phyloP scores from a whole-genome alignment of 768 basidiomycete genomes.

The Floccularia luteovirens region DNA sequence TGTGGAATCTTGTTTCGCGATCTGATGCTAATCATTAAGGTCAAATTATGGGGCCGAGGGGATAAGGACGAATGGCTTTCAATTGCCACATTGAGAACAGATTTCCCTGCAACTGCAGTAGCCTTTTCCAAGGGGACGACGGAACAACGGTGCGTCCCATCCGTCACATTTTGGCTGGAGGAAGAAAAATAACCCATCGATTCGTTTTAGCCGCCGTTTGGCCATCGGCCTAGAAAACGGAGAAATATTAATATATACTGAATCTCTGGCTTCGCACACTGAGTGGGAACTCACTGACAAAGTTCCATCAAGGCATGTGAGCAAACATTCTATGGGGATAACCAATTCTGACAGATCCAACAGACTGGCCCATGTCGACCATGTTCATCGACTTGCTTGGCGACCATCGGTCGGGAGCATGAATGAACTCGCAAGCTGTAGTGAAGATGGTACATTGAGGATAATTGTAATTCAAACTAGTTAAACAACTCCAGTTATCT shows the following conservation, averaged over 20 bases:
- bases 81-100: slow-evolving; percentile 54
- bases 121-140: slow-evolving; percentile 35
- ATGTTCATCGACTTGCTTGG: slow-evolving; percentile 82
- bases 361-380: slow-evolving; percentile 70
- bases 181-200: too few species aligned
- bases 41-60: slow-evolving; percentile 69
- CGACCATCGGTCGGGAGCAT: slow-evolving; percentile 32
- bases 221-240: slow-evolving; percentile 87
- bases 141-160: slow-evolving; percentile 30
- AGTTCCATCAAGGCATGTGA: slow-evolving; percentile 44
- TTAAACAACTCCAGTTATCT: slow-evolving; percentile 34
- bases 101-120: slow-evolving; percentile 80
- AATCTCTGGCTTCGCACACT: slow-evolving; percentile 15
- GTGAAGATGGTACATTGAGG: slow-evolving; percentile 89
- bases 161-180: not conserved
- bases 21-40: slow-evolving; percentile 31
- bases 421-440: slow-evolving; percentile 72
- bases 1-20: not conserved
- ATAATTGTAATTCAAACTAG: slow-evolving; percentile 56
- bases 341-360: too few species aligned
- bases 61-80: slow-evolving; percentile 44
- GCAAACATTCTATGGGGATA: not conserved
- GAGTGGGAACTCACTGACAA: slow-evolving; percentile 41
- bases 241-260: slow-evolving; percentile 55
- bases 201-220: slow-evolving; percentile 44